Evolutionary conservation across 345 rosid species (phyloP), one percentile per base, ranked within the genome.

Genomic region (Raphanus raphanistrum): DNA sequence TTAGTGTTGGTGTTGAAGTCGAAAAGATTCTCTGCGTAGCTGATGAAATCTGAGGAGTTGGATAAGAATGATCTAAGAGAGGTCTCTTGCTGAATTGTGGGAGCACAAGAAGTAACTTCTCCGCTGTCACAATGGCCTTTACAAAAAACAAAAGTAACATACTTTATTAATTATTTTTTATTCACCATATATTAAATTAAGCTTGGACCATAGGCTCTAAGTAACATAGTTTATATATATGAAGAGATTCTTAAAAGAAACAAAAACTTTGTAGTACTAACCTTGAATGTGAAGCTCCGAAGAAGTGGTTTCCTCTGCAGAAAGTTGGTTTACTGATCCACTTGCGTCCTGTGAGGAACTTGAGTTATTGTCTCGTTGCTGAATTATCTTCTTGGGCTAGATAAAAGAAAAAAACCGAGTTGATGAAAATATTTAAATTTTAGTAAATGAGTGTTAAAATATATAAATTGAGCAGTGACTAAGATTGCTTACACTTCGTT

Each of bases 21-120:
- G 35, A 89, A 87, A 72, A 79, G 90, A 66, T 84, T 77, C 76
- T 88, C 80, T 32, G 84, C 88, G 15, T 69, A 88, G 60, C 74
- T 80, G 38, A 88, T 61, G 80, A 94, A 88, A 25, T 82, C 77
- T 8, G 76, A 80, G 70, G 80, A 82, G 76, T 45, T 84, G 68
- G 82, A 82, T 36, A 92, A 82, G 72, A 95, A 80, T 32, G 81
- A 76, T 67, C 81, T 85, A 63, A 77, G 72, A 9, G 62, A 67
- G 63, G 71, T 16, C 43, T 73, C 70, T 50, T 31, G 64, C 26
- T 74, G 70, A 58, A 48, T 13, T 13, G 70, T 63, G n/a, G 38
- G 63, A 63, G 77, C 72, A 72, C 33, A 63, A 50, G 72, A 60
- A 63, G 86, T 43, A 36, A 73, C 85, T 71, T 86, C 82, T 71